Percentiles rank a stretch among this genome's conserved stretches.
phyloP scores from a whole-genome alignment of 768 basidiomycete genomes.

The Candolleomyces eurysporus region DNA sequence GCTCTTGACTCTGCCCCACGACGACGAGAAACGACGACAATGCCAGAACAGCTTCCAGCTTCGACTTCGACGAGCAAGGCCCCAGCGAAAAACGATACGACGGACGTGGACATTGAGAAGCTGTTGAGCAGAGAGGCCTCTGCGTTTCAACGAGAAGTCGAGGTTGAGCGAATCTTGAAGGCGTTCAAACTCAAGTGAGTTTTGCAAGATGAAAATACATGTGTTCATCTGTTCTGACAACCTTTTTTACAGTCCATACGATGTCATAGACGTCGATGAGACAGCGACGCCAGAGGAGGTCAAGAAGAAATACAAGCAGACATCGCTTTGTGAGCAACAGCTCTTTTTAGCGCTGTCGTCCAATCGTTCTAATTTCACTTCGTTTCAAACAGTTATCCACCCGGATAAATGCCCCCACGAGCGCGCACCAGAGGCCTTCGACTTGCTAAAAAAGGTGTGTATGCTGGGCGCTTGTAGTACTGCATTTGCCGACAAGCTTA shows the following conservation, averaged over 20 bases:
- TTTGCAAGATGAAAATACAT: neutral
- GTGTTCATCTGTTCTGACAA: neutral
- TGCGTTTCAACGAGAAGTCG: conserved; percentile 82
- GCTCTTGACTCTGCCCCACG: conserved; percentile 1
- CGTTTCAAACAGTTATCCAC: conserved; percentile 74
- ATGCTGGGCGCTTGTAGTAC: neutral
- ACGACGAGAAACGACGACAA: neutral
- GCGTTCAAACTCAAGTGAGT: conserved; percentile 95
- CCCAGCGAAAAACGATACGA: conserved; percentile 14
- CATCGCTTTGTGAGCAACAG: conserved; percentile 73
- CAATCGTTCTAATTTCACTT: conserved; percentile 4
- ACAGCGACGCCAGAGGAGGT: conserved; percentile 74
- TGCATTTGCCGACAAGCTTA: neutral
- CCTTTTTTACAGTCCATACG: conserved; percentile 72
- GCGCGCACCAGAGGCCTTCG: conserved; percentile 89
- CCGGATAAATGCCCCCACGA: conserved; percentile 94
- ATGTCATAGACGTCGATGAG: conserved; percentile 81
- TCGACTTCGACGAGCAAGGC: conserved; percentile 2
- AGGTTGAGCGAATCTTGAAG: conserved; percentile 88
- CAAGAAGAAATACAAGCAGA: conserved; percentile 84
- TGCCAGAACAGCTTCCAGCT: neutral
- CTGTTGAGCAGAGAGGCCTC: conserved; percentile 77
- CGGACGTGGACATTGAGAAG: conserved; percentile 71
- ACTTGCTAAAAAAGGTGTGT: conserved; percentile 85
- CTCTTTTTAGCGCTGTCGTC: conserved; percentile 3